Percentiles rank a stretch among this genome's conserved stretches.
Evolutionary conservation across 2,329 filamentous ascomycete genomes (phyloP).

Genomic region (Aspergillus fijiensis): DNA sequence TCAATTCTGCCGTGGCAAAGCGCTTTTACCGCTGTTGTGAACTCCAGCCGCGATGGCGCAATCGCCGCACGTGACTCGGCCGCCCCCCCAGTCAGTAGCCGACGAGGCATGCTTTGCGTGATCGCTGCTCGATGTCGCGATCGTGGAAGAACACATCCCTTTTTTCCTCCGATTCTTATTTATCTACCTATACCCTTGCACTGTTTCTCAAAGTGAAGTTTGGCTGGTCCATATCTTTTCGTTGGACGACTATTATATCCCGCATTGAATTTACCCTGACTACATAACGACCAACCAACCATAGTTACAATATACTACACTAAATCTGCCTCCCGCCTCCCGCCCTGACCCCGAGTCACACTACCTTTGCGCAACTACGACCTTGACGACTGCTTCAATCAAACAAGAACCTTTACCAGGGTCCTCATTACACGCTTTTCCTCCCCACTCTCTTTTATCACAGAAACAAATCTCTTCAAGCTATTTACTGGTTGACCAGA

Average conservation of each 20-base stretch:
- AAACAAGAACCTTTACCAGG: background rate
- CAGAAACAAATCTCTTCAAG: too few species aligned
- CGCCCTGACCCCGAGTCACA: background rate
- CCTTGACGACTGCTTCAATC: background rate
- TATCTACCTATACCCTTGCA: background rate
- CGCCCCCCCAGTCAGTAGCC: conserved; percentile 11
- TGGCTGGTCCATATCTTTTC: background rate
- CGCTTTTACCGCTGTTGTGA: conserved; percentile 15
- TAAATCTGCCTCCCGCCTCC: background rate
- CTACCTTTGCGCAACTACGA: background rate
- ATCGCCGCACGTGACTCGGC: conserved; percentile 21
- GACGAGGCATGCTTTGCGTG: conserved; percentile 20
- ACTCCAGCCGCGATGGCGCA: conserved; percentile 17
- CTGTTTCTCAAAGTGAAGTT: background rate
- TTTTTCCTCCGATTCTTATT: background rate
- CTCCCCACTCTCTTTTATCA: background rate
- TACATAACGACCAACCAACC: background rate
- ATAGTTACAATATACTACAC: background rate
- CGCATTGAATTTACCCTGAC: background rate
- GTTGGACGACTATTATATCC: background rate
- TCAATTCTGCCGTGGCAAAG: background rate
- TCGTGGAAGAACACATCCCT: background rate
- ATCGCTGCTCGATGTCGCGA: conserved; percentile 12
- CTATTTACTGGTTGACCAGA: background rate
- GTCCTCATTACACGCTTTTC: background rate